Evolutionary conservation across 805 yeast genomes (phyloP).

Genomic region (Wickerhamomyces queroliae): DNA sequence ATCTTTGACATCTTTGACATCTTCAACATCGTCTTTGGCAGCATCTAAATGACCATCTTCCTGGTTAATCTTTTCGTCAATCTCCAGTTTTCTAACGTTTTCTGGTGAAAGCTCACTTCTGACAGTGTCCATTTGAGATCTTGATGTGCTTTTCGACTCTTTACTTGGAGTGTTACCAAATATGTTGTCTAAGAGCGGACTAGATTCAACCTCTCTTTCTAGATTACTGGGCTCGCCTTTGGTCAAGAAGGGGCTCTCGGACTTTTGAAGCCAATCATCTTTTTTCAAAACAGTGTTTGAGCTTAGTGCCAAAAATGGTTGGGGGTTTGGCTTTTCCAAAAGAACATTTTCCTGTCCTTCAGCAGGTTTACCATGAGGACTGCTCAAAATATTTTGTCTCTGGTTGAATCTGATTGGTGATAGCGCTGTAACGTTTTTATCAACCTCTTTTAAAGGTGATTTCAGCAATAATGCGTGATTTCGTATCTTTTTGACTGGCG

Average conservation of each 20-base stretch:
- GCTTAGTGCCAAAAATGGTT: not conserved
- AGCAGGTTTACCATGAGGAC: not conserved
- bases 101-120: not conserved
- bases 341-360: no score
- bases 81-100: not conserved
- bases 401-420: slow-evolving; percentile 17
- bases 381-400: not conserved
- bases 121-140: no score
- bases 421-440: slow-evolving; percentile 9
- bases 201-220: not conserved
- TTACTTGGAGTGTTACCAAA: not conserved
- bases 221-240: not conserved
- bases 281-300: not conserved
- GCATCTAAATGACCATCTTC: not conserved
- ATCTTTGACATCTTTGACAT: not conserved
- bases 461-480: slow-evolving; percentile 13
- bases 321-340: not conserved
- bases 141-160: not conserved
- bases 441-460: slow-evolving; percentile 17
- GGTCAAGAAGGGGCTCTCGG: not conserved
- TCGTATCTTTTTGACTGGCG: slow-evolving; percentile 22
- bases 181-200: not conserved
- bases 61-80: not conserved
- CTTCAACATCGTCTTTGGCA: not conserved
- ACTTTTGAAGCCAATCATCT: not conserved